A percentile compares a stretch with the other conserved stretches of the same genome.
Conservation (phyloP, 768 basidiomycete species). For the Suillus plorans region DNA sequence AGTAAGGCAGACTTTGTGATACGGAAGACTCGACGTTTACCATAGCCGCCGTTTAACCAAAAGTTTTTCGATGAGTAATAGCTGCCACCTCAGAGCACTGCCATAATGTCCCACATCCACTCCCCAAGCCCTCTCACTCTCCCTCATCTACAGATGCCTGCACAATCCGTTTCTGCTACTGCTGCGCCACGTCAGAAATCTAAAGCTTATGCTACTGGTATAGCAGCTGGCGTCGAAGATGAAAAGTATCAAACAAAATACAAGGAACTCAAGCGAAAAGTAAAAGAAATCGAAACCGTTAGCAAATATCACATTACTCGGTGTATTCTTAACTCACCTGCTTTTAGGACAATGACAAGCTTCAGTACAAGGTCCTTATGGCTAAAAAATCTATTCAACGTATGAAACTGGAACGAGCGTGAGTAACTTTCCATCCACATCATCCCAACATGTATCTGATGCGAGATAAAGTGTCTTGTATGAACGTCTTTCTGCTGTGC, state of each 20-base stretch:
- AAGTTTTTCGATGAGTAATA: constrained; percentile 27
- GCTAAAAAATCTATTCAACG: constrained; percentile 83
- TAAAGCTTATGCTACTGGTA: constrained; percentile 53
- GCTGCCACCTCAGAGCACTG: constrained; percentile 33
- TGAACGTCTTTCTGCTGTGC: constrained; percentile 66
- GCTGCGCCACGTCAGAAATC: constrained; percentile 46
- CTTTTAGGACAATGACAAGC: constrained; percentile 82
- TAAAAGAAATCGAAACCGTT: constrained; percentile 82
- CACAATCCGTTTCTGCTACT: constrained; percentile 26
- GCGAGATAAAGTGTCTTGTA: constrained; percentile 61
- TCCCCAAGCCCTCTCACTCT: constrained; percentile 52
- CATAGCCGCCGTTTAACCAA: constrained; percentile 19
- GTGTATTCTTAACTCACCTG: constrained; percentile 11
- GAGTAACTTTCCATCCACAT: constrained; percentile 34
- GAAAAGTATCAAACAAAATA: constrained; percentile 87
- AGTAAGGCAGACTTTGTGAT: constrained; percentile 13
- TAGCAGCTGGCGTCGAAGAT: constrained; percentile 80
- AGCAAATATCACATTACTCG: constrained; percentile 21
- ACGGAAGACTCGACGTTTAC: constrained; percentile 17
- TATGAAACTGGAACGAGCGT: constrained; percentile 89
- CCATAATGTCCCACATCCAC: constrained; percentile 69
- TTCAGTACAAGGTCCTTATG: constrained; percentile 76
- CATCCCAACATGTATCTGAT: constrained; percentile 21
- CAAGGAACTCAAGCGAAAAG: constrained; percentile 84
- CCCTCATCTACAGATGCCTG: constrained; percentile 37